Conservation (phyloP, 2,329 filamentous ascomycete species). For the Cercospora citrullina region DNA sequence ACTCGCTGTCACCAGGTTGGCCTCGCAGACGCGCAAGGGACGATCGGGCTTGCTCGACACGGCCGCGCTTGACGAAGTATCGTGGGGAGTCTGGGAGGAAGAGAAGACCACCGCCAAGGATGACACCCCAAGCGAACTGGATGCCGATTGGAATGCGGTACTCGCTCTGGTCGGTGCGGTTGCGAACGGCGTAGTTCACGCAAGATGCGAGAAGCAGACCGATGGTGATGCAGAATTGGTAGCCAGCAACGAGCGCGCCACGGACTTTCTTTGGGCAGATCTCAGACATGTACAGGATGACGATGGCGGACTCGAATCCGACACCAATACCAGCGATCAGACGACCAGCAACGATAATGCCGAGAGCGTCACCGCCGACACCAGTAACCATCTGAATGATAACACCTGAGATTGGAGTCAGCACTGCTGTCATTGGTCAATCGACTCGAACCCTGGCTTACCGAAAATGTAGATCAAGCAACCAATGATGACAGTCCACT, state of each 20-base stretch:
- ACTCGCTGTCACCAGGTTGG: conserved; percentile 70
- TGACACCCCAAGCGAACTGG: conserved; percentile 77
- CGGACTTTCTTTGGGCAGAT: conserved; percentile 61
- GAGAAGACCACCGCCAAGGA: conserved; percentile 70
- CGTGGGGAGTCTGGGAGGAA: conserved; percentile 82
- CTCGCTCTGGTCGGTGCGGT: conserved; percentile 61
- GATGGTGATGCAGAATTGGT: conserved; percentile 81
- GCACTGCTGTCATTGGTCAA: not conserved
- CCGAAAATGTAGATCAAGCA: conserved; percentile 67
- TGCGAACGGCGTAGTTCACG: conserved; percentile 70
- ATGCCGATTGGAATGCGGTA: conserved; percentile 81
- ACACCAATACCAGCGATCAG: conserved; percentile 75
- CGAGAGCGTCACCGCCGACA: conserved; percentile 48
- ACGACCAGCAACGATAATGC: conserved; percentile 70
- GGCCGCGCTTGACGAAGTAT: conserved; percentile 78
- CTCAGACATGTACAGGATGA: conserved; percentile 86
- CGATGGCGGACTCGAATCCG: conserved; percentile 76
- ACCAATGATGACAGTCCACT: conserved; percentile 68
- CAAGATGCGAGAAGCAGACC: conserved; percentile 66
- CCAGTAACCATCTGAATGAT: conserved; percentile 62
- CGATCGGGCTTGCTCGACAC: conserved; percentile 63
- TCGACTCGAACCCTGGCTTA: conserved; percentile 21
- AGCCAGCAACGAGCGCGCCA: conserved; percentile 76
- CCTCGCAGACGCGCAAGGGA: conserved; percentile 70
- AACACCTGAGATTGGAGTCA: conserved; percentile 43